Percentiles rank a stretch among this genome's conserved stretches.
phyloP scores from a whole-genome alignment of 2,329 filamentous ascomycete genomes.

The Microcera coccophila region DNA sequence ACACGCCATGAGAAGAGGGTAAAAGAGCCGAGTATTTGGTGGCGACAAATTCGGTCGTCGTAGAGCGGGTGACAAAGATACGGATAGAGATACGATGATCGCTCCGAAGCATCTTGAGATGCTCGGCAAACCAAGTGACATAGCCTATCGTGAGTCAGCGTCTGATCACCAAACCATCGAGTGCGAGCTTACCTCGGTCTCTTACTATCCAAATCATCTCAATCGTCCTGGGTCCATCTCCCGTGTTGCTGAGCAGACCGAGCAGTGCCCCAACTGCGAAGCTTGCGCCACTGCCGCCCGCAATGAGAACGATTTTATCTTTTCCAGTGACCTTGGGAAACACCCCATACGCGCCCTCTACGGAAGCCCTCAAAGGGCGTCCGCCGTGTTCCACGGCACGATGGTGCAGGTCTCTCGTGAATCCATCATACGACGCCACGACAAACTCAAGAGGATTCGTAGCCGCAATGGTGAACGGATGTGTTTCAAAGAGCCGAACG shows the following conservation, averaged over 20 bases:
- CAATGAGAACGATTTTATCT: conserved; percentile 56
- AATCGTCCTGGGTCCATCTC: conserved; percentile 21
- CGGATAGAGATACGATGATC: conserved; percentile 30
- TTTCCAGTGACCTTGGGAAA: conserved; percentile 49
- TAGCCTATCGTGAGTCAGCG: conserved; percentile 24
- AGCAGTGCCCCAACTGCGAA: conserved; percentile 46
- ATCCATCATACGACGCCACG: conserved; percentile 55
- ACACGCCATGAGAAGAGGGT: no score
- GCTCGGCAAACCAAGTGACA: conserved; percentile 36
- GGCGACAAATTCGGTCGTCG: conserved; percentile 5
- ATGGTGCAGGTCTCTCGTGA: conserved; percentile 53
- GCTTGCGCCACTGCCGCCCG: conserved; percentile 58
- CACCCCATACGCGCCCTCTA: conserved; percentile 58
- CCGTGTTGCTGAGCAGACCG: conserved; percentile 31
- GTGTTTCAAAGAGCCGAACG: conserved; percentile 54
- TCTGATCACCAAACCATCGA: background rate
- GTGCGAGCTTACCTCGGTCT: conserved; percentile 30
- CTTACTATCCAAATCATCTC: conserved; percentile 41
- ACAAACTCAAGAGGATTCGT: conserved; percentile 55
- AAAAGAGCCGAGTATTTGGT: conserved; percentile 6
- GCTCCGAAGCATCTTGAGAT: conserved; percentile 30
- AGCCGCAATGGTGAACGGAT: conserved; percentile 60
- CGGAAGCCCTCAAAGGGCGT: conserved; percentile 44
- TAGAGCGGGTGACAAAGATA: conserved; percentile 34
- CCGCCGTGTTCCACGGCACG: conserved; percentile 50